Evolutionary conservation across 2,329 filamentous ascomycete species (phyloP).

Genomic region (Pseudophaeomoniella oleicola): DNA sequence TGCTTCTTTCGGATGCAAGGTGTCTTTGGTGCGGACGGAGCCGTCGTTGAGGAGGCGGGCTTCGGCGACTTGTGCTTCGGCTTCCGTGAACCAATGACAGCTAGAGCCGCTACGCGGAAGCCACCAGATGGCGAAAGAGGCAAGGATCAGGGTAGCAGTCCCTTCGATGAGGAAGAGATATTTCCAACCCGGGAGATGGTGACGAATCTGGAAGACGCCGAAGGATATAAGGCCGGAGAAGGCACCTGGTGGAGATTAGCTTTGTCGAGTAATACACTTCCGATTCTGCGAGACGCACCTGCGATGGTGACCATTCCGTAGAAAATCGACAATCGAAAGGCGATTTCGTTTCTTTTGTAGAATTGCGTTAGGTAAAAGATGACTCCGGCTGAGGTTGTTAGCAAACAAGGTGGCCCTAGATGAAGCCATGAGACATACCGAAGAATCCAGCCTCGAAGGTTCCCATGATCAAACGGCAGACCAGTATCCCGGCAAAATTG

Average conservation of each 20-base stretch:
- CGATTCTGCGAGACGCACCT: too few species aligned
- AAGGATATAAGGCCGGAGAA: slow-evolving; percentile 47
- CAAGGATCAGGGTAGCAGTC: slow-evolving; percentile 42
- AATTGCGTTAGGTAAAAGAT: slow-evolving; percentile 46
- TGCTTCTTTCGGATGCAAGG: slow-evolving; percentile 37
- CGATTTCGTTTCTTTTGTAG: slow-evolving; percentile 57
- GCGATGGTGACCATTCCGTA: slow-evolving; percentile 66
- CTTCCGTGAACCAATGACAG: slow-evolving; percentile 49
- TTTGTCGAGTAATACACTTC: too few species aligned
- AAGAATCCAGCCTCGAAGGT: slow-evolving; percentile 57
- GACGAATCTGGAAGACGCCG: slow-evolving; percentile 44
- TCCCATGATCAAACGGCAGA: slow-evolving; percentile 54
- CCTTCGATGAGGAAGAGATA: slow-evolving; percentile 45
- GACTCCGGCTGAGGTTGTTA: too few species aligned
- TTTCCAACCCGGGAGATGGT: slow-evolving; percentile 34
- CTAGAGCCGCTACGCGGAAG: slow-evolving; percentile 50
- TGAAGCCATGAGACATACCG: too few species aligned
- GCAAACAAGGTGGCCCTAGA: too few species aligned
- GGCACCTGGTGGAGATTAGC: too few species aligned
- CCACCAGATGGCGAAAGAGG: slow-evolving; percentile 53
- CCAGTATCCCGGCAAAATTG: slow-evolving; percentile 42
- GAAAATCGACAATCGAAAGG: slow-evolving; percentile 55
- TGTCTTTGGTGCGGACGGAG: slow-evolving; percentile 46
- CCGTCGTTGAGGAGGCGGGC: slow-evolving; percentile 64
- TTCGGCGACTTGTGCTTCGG: slow-evolving; percentile 54